Evolutionary conservation across 2,329 filamentous ascomycete genomes (phyloP).

Genomic region (Orbilia oligospora): DNA sequence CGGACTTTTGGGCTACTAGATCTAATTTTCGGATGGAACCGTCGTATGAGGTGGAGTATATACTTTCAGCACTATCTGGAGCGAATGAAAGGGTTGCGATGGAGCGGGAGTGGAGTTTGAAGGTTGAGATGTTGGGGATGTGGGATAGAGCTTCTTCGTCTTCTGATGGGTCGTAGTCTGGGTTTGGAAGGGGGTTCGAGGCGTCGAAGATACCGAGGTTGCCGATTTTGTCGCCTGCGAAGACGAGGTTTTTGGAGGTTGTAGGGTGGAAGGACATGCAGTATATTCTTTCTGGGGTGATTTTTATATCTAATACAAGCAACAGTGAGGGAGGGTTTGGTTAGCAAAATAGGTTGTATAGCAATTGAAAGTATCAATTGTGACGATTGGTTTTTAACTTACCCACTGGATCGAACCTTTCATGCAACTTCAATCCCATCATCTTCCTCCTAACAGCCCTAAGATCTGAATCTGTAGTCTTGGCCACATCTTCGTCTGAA

Average conservation of each 20-base stretch:
- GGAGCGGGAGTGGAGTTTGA: slow-evolving; percentile 90
- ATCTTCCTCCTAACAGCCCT: slow-evolving; percentile 82
- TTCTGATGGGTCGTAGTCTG: slow-evolving; percentile 71
- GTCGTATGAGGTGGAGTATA: slow-evolving; percentile 93
- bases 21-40: slow-evolving; percentile 91
- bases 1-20: slow-evolving; percentile 81
- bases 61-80: slow-evolving; percentile 78
- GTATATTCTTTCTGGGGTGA: slow-evolving; percentile 89
- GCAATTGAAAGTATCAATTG: not conserved
- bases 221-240: slow-evolving; percentile 89
- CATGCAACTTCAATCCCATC: slow-evolving; percentile 82
- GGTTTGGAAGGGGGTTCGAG: slow-evolving; percentile 68
- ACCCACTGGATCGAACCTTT: slow-evolving; percentile 86
- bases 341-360: not conserved
- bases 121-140: slow-evolving; percentile 81
- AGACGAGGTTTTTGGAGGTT: slow-evolving; percentile 85
- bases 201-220: slow-evolving; percentile 92
- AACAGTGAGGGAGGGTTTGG: too few species aligned
- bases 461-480: slow-evolving; percentile 82
- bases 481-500: slow-evolving; percentile 82
- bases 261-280: slow-evolving; percentile 90
- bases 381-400: slow-evolving; percentile 64
- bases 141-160: slow-evolving; percentile 74
- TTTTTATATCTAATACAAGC: slow-evolving; percentile 79
- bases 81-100: slow-evolving; percentile 88